Base-by-base conservation (phyloP, 305 asterid genomes). In the Withania somnifera region DNA sequence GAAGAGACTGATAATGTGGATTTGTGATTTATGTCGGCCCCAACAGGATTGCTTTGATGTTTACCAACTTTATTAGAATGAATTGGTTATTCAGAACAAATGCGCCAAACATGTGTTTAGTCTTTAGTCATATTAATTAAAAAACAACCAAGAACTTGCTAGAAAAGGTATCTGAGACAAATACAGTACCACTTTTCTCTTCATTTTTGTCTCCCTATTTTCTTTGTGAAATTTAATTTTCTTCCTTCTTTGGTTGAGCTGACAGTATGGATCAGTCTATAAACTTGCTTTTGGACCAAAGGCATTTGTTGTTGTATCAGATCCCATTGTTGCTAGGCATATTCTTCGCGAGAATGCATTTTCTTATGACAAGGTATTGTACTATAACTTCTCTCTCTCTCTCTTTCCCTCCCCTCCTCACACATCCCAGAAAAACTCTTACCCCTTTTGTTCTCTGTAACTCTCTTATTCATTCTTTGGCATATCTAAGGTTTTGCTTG, bases 261-360 rank as follows among this genome's bases (percentile, higher is more conserved):
- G 80, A 85, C 97, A 95, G 98, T 93, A 95, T 88, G 99, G 99
- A 60, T 86, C 97, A 2, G 97, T 95, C 26, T 95, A 94, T 84
- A 93, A 91, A 87, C 98, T 95, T 89, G 99, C 99, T 86, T 95
- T 94, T 84, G 99, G 98, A 86, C 99, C 99, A 61, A 95, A 95
- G 84, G 97, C 97, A 76, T 95, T 95, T 86, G 88, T 95, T 81
- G 98, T 95, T 71, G 96, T 95, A 80, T 95, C 99, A 15, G 99
- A 95, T 86, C 99, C 98, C 83, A 90, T 93, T 69, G 95, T 95
- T 5, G 96, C 99, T n/a, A 90, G 96, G 80, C 89, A 95, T 84
- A 90, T 95, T 83, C 99, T 95, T 81, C 97, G 99, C 20, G 99
- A 95, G 88, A 95, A 95, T 85, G 95, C 97, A 79, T 92, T 94